Evolutionary conservation across 192 early-diverging fungal species (phyloP).

Genomic region (Entomortierella beljakovae): DNA sequence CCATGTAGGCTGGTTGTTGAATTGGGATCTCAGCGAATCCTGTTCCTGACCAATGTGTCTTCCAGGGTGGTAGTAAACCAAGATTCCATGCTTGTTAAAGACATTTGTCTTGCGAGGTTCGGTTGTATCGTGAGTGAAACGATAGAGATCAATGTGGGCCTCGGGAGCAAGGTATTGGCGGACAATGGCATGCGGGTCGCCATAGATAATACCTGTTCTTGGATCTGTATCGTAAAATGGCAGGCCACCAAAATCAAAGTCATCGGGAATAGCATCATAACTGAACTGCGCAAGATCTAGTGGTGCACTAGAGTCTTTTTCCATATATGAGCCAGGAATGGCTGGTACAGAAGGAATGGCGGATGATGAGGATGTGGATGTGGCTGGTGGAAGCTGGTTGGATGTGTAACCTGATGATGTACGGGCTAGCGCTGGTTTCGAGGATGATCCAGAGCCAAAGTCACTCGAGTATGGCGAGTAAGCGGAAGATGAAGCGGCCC

Average conservation of each 20-base stretch:
- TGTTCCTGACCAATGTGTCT: constrained; percentile 51
- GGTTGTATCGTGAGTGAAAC: constrained; percentile 17
- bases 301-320: neutral
- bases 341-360: constrained; percentile 11
- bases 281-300: constrained; percentile 22
- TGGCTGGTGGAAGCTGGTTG: no score
- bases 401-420: constrained; percentile 25
- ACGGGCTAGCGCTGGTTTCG: constrained; percentile 29
- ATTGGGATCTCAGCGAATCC: constrained; percentile 23
- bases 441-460: constrained; percentile 32
- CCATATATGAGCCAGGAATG: neutral
- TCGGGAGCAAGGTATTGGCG: constrained; percentile 28
- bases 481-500: neutral
- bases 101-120: constrained; percentile 35
- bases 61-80: constrained; percentile 46
- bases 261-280: constrained; percentile 41
- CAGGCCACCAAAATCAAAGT: constrained; percentile 48
- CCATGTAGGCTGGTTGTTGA: constrained; percentile 34
- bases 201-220: constrained; percentile 39
- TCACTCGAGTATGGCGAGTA: constrained; percentile 2
- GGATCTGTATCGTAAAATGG: constrained; percentile 51
- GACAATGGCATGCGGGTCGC: constrained; percentile 38
- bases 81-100: constrained; percentile 34
- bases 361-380: constrained; percentile 21
- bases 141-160: constrained; percentile 31